These are phyloP conservation scores for Diaporthe nobilis DNA, from an alignment of 2,329 filamentous ascomycete species.

Conservation along the genomic window DNA sequence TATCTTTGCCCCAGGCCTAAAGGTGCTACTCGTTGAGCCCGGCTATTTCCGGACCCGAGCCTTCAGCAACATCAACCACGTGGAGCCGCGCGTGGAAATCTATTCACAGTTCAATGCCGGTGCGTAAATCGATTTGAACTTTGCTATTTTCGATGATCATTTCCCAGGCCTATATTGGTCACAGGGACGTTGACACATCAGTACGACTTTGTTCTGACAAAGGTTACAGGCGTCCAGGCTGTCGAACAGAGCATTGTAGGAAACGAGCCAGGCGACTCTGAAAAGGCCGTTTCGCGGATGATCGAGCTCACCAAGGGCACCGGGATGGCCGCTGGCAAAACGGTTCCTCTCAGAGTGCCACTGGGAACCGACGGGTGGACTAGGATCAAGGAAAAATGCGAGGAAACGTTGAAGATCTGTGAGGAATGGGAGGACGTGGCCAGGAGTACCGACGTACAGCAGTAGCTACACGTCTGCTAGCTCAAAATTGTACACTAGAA, in stretches of 20 bases:
- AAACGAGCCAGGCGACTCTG: slow-evolving; percentile 64
- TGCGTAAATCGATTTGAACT: not conserved
- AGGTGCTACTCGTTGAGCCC: slow-evolving; percentile 56
- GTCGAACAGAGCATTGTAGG: slow-evolving; percentile 41
- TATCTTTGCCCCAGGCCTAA: slow-evolving; percentile 50
- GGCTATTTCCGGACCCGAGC: slow-evolving; percentile 59
- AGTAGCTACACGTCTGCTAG: not conserved
- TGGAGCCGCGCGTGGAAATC: slow-evolving; percentile 44
- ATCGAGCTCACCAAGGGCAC: slow-evolving; percentile 68
- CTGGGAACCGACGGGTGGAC: slow-evolving; percentile 68
- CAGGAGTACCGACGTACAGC: slow-evolving; percentile 60
- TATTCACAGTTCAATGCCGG: slow-evolving; percentile 52
- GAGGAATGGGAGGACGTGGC: slow-evolving; percentile 64
- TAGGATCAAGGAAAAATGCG: slow-evolving; percentile 63
- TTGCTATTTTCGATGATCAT: not conserved
- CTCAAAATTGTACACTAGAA: too few relatives aligned
- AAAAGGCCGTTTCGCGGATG: slow-evolving; percentile 64
- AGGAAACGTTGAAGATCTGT: slow-evolving; percentile 62
- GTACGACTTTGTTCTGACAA: not conserved
- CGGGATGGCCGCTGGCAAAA: slow-evolving; percentile 48
- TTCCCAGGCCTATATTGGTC: not conserved
- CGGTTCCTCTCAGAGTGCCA: slow-evolving; percentile 62
- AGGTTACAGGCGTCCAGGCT: slow-evolving; percentile 27
- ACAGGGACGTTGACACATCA: not conserved
- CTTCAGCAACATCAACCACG: slow-evolving; percentile 53